Percentiles rank a stretch among this genome's conserved stretches.
These are phyloP conservation scores for Citrus mangshanensis DNA, from an alignment of 345 rosid species.

Conservation along the genomic window DNA sequence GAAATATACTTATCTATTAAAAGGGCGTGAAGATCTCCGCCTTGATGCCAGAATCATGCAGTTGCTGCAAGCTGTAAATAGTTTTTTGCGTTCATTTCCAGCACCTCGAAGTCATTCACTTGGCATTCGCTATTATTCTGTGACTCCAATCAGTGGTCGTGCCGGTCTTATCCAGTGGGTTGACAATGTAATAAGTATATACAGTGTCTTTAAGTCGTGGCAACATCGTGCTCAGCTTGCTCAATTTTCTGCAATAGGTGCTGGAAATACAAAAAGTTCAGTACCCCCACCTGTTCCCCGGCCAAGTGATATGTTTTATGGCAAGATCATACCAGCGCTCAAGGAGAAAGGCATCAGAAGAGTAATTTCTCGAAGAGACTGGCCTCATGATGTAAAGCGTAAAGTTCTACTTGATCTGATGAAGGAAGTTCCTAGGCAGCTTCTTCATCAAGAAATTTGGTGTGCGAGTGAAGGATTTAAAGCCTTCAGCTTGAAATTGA, in stretches of 20 bases:
- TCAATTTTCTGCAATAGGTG: constrained; percentile 49
- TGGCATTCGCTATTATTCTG: constrained; percentile 77
- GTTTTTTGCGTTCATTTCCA: constrained; percentile 57
- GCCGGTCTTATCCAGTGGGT: constrained; percentile 98
- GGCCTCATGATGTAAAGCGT: constrained; percentile 97
- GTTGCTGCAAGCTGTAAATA: constrained; percentile 81
- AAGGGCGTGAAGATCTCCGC: constrained; percentile 95
- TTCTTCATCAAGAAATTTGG: constrained; percentile 90
- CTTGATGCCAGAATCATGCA: constrained; percentile 99
- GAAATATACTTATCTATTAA: constrained; percentile 73
- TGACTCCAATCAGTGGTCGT: constrained; percentile 90
- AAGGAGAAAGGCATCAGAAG: constrained; percentile 93
- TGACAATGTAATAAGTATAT: constrained; percentile 80
- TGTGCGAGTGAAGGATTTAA: constrained; percentile 95
- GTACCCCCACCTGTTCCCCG: constrained; percentile 79
- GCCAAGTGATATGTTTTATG: constrained; percentile 97
- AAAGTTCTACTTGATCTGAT: constrained; percentile 88
- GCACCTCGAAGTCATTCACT: constrained; percentile 46
- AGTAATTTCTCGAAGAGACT: constrained; percentile 92
- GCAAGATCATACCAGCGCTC: constrained; percentile 94
- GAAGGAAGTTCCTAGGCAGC: constrained; percentile 87
- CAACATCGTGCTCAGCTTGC: constrained; percentile 77
- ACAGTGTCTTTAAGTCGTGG: constrained; percentile 85
- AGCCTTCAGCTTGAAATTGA: constrained; percentile 78
- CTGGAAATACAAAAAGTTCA: constrained; percentile 48